Evolutionary conservation across 345 rosid genomes (phyloP).

Genomic region (Draba incana): DNA sequence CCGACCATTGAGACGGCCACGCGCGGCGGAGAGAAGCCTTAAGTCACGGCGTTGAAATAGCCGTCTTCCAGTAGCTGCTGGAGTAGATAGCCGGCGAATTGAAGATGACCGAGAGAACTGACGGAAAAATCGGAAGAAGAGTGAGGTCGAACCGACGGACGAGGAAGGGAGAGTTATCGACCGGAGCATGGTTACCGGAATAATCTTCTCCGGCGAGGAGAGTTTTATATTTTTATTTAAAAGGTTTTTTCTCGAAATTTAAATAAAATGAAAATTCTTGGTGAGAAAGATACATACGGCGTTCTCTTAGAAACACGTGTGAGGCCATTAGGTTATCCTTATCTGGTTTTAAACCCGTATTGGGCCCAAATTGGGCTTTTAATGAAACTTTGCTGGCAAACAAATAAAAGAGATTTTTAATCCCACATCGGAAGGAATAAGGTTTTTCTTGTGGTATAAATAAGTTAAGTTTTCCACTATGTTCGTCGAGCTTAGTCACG

Average conservation of each 20-base stretch:
- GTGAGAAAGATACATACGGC: too few relatives aligned
- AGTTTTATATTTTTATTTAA: background rate
- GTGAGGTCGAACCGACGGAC: slow-evolving; percentile 44
- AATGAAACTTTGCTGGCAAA: too few relatives aligned
- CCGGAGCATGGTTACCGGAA: slow-evolving; percentile 52
- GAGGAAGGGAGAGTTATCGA: slow-evolving; percentile 46
- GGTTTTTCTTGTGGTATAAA: background rate
- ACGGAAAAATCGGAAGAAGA: slow-evolving; percentile 42
- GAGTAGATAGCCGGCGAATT: slow-evolving; percentile 30
- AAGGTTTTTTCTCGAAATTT: background rate
- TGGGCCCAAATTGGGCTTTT: too few relatives aligned
- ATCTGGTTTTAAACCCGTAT: too few relatives aligned
- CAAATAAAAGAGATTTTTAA: too few relatives aligned
- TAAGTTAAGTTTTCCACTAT: background rate
- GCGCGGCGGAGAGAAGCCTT: slow-evolving; percentile 22
- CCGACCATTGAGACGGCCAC: slow-evolving; percentile 21
- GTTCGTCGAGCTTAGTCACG: background rate
- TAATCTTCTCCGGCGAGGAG: slow-evolving; percentile 13
- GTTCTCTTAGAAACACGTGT: too few relatives aligned
- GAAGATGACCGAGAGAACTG: slow-evolving; percentile 35
- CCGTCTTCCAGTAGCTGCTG: slow-evolving; percentile 43
- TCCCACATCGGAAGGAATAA: background rate
- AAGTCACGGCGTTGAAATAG: slow-evolving; percentile 21
- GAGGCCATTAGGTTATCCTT: too few relatives aligned
- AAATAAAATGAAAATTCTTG: background rate